Evolutionary conservation across 176 grass and related monocot species (phyloP).

Genomic region (Ananas comosus): DNA sequence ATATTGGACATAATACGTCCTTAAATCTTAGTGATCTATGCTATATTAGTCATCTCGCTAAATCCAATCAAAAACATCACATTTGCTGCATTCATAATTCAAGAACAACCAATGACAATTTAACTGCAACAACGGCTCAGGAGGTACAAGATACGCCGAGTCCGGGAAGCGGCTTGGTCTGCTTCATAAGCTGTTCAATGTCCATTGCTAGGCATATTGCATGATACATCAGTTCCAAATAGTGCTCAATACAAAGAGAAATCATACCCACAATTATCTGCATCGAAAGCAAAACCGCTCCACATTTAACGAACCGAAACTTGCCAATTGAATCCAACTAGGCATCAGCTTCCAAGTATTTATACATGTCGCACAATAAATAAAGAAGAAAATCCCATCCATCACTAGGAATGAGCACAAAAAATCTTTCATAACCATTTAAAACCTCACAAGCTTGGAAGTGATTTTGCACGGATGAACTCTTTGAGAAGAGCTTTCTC

Average conservation of each 20-base stretch:
- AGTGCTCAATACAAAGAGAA: neutral
- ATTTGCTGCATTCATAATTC: too few relatives aligned
- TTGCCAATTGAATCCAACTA: slow-evolving; percentile 7
- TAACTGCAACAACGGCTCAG: too few relatives aligned
- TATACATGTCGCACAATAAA: slow-evolving; percentile 7
- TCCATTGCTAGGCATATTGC: too few relatives aligned
- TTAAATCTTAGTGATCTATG: too few relatives aligned
- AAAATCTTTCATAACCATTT: neutral
- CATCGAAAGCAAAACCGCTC: slow-evolving; percentile 3
- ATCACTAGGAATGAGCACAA: neutral
- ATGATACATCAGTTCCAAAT: too few relatives aligned
- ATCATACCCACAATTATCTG: neutral
- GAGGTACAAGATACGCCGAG: too few relatives aligned
- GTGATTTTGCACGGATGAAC: slow-evolving; percentile 40
- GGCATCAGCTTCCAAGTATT: slow-evolving; percentile 8
- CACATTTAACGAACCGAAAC: neutral
- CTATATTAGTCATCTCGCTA: too few relatives aligned
- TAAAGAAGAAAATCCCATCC: slow-evolving; percentile 11
- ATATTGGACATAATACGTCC: too few relatives aligned
- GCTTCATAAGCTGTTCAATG: too few relatives aligned
- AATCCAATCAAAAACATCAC: too few relatives aligned
- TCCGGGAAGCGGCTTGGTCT: too few relatives aligned
- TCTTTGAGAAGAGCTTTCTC: slow-evolving; percentile 90
- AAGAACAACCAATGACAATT: too few relatives aligned
- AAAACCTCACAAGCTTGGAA: slow-evolving; percentile 46